phyloP scores from a whole-genome alignment of 2,329 filamentous ascomycete genomes.

The Penicillium psychrosexuale region DNA sequence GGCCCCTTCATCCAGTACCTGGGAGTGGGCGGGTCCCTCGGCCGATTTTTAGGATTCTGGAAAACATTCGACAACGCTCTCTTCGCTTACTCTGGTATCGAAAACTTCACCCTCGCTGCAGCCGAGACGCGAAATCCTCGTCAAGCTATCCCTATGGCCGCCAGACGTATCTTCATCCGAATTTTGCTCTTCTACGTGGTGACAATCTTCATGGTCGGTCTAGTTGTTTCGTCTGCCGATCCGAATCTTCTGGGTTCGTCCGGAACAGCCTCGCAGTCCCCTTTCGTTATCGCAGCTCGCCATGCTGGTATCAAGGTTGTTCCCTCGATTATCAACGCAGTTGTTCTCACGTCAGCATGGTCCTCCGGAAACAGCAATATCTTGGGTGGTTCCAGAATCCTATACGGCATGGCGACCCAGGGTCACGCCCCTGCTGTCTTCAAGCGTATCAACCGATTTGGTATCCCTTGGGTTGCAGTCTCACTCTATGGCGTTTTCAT shows the following conservation, averaged over 20 bases:
- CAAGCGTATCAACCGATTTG: slow-evolving; percentile 43
- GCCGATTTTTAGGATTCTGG: slow-evolving; percentile 44
- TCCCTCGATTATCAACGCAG: slow-evolving; percentile 23
- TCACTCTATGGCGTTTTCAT: slow-evolving; percentile 53
- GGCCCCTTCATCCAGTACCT: slow-evolving; percentile 41
- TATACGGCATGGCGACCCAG: slow-evolving; percentile 40
- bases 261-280: slow-evolving; percentile 45
- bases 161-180: slow-evolving; percentile 53
- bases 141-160: slow-evolving; percentile 52
- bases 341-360: slow-evolving; percentile 31
- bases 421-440: slow-evolving; percentile 39
- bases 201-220: slow-evolving; percentile 50
- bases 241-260: slow-evolving; percentile 46
- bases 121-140: slow-evolving; percentile 52
- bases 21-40: slow-evolving; percentile 44
- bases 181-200: slow-evolving; percentile 55
- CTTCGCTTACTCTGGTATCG: slow-evolving; percentile 42
- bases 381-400: slow-evolving; percentile 36
- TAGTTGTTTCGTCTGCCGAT: slow-evolving; percentile 47
- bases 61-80: slow-evolving; percentile 27
- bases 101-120: slow-evolving; percentile 48
- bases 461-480: slow-evolving; percentile 57
- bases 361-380: slow-evolving; percentile 44
- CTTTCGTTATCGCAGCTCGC: slow-evolving; percentile 45
- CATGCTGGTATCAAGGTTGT: slow-evolving; percentile 39